Evolutionary conservation across 768 basidiomycete genomes (phyloP).

Genomic region (Omphalotus guepiniiformis): DNA sequence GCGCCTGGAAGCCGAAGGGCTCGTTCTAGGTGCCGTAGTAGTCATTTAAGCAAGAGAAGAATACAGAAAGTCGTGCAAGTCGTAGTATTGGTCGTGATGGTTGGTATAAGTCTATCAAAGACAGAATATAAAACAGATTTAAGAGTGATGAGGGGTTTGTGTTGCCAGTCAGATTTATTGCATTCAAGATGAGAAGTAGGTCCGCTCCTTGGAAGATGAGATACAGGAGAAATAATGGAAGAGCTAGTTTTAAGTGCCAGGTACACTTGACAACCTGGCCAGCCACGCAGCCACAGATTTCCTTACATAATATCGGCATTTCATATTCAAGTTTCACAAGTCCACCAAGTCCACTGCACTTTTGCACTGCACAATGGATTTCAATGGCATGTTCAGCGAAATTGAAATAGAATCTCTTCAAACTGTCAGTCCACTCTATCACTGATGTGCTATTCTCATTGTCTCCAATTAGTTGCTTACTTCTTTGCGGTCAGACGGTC

Average conservation of each 20-base stretch:
- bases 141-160: background rate
- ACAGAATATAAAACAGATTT: background rate
- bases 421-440: slow-evolving; percentile 19
- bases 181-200: background rate
- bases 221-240: background rate
- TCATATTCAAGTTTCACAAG: no score
- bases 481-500: slow-evolving; percentile 29
- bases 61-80: no score
- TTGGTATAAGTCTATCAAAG: slow-evolving; percentile 8
- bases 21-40: slow-evolving; percentile 41
- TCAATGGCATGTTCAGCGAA: slow-evolving; percentile 25
- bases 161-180: background rate
- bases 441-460: background rate
- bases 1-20: slow-evolving; percentile 43
- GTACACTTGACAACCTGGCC: background rate
- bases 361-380: background rate
- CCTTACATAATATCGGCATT: background rate
- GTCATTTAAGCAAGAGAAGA: no score
- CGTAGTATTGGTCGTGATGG: slow-evolving; percentile 13
- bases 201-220: background rate
- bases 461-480: slow-evolving; percentile 35
- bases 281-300: background rate
- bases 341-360: no score
- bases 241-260: background rate
- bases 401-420: slow-evolving; percentile 31